Conservation (phyloP, 106 monocot genomes). For the Phalaenopsis aphrodite region DNA sequence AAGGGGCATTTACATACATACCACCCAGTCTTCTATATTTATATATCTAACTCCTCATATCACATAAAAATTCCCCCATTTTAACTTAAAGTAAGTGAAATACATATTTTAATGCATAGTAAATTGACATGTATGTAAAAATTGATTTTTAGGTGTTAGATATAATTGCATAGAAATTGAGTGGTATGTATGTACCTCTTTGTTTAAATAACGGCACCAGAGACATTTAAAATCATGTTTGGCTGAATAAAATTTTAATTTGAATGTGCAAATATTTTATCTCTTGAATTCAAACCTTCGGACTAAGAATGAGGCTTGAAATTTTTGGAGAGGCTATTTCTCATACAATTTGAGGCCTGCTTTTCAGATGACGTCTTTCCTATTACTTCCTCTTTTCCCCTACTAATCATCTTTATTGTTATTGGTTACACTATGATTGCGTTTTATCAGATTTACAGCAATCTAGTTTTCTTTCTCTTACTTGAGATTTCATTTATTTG, state of each 20-base stretch:
- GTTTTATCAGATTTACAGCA: not conserved
- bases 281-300: not conserved
- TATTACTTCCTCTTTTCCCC: too few species aligned
- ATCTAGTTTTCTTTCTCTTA: not conserved
- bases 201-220: not conserved
- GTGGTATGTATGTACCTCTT: too few species aligned
- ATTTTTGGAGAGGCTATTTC: not conserved
- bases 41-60: too few species aligned
- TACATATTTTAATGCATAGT: too few species aligned
- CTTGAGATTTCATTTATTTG: not conserved
- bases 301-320: not conserved
- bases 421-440: not conserved
- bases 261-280: not conserved
- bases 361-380: not conserved
- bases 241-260: not conserved
- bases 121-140: too few species aligned
- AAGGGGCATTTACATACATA: not conserved
- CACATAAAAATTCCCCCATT: too few species aligned
- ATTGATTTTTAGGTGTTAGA: too few species aligned
- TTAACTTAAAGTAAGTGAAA: too few species aligned
- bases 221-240: not conserved
- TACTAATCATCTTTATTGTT: not conserved
- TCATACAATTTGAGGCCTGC: not conserved
- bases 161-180: too few species aligned
- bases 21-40: too few species aligned